Base-by-base conservation (phyloP, 2,329 filamentous ascomycete species). In the Achaetomium macrosporum region DNA sequence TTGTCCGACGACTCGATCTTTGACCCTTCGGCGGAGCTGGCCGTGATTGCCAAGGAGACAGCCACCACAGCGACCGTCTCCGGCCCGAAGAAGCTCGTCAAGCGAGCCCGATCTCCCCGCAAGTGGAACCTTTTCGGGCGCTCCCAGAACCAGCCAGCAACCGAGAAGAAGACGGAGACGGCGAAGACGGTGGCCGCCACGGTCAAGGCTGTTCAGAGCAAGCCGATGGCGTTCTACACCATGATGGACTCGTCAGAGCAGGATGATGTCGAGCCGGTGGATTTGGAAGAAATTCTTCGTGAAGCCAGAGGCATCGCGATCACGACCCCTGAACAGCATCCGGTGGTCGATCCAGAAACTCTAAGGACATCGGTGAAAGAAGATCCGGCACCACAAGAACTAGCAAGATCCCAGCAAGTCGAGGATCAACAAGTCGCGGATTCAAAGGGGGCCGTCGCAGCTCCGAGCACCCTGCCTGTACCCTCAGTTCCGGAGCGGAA, bases 121-220 rank as follows among this genome's bases (percentile, higher is more conserved):
- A 83, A 78, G 59, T 85, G 82, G 82, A 84, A 83, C 57, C 64
- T 84, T 12, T 85, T 85, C 59, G 75, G 81, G 45, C 73, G 80
- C 43, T 77, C 77, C 0, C 76, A 80, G 30, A 73, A 66, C 35
- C 69, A 73, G 40, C 61, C 72, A 2, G 63, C 65, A 6, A 59
- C 55, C 4, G 47, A 61, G 59, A 75, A 73, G 53, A 72, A 71
- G 54, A 62, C 69, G 5, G 69, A 72, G 20, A 63, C 67, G 8
- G 61, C 67, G 6, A 60, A 67, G 4, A 61, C 68, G 2, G 71
- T 79, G n/a, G 64, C 74, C 0, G 74, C 76, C 2, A 72, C 77
- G 1, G 72, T 77, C n/a, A 73, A 76, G 41, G 63, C 70, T 13
- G 71, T 76, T 0, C 72, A 73, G 50, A 73, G 72, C 50, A 82